Base-by-base conservation (phyloP, 176 grass and related monocot species). In the Phragmites australis region DNA sequence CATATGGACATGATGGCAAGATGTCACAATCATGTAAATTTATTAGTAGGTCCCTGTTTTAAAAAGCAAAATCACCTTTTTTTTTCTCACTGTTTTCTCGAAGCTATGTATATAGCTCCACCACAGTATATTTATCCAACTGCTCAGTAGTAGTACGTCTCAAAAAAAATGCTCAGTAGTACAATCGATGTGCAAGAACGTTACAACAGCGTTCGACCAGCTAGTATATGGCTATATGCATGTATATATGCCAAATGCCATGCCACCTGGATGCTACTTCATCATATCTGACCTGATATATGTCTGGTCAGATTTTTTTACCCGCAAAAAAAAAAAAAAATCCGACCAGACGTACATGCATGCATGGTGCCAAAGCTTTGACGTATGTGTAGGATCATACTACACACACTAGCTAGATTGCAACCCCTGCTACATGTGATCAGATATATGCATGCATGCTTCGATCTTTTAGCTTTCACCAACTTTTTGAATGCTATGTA, bases 321-420 rank as follows among this genome's bases (percentile, higher is more conserved):
- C n/a, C n/a, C n/a, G n/a, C n/a, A n/a, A n/a, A n/a, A n/a, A n/a
- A n/a, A n/a, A n/a, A n/a, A n/a, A n/a, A n/a, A n/a, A n/a, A 48
- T 29, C 44, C 11, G 21, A 39, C 41, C 41, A 43, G 52, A 23
- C 32, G 37, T 56, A 42, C 72, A 49, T 69, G 66, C 65, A 68
- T 63, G 42, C 76, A 66, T 40, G 76, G 46, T n/a, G 62, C 61
- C 76, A 65, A 79, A 67, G 16, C 22, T 41, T 67, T 50, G 13
- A 67, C 31, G 61, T 66, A 66, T 46, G 8, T 44, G 21, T 76
- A 25, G 73, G n/a, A 30, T 52, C 76, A 11, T 23, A 16, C 27
- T 14, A 46, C 29, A 34, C 46, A 39, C 12, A 56, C 13, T 18
- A 17, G 22, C 4, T 61, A 76, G 16, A 9, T 31, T 25, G 27